Evolutionary conservation across 441 rosid species (phyloP).

Genomic region (Arabidopsis lyrata): DNA sequence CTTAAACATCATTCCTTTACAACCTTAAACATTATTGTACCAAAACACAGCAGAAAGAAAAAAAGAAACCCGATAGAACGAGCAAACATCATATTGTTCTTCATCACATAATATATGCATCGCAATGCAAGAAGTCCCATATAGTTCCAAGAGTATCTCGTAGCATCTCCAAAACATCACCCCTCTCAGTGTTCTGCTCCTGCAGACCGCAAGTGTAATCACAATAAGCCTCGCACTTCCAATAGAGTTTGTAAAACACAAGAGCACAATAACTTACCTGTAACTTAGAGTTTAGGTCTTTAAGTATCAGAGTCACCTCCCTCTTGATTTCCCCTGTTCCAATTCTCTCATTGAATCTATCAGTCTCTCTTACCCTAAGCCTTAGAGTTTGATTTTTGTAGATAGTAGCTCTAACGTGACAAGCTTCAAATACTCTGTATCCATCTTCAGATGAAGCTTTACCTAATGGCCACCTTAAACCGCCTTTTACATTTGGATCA

Average conservation of each 20-base stretch:
- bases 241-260: conserved; percentile 2
- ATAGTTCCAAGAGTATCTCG: conserved; percentile 28
- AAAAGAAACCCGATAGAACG: not conserved
- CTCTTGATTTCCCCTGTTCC: conserved; percentile 49
- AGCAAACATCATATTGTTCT: conserved; percentile 14
- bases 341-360: conserved; percentile 55
- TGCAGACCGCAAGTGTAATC: conserved; percentile 18
- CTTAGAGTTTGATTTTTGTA: conserved; percentile 53
- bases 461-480: conserved; percentile 70
- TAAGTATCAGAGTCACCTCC: conserved; percentile 56
- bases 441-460: conserved; percentile 52
- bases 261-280: conserved; percentile 27
- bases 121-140: conserved; percentile 40
- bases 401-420: conserved; percentile 50
- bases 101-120: conserved; percentile 4
- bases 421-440: conserved; percentile 51
- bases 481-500: conserved; percentile 71
- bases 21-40: not conserved
- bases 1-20: not conserved
- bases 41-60: not conserved
- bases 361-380: conserved; percentile 59
- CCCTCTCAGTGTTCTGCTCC: conserved; percentile 33
- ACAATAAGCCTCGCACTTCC: conserved; percentile 12
- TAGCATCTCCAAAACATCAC: conserved; percentile 32
- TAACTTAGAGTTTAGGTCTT: conserved; percentile 43